These are phyloP conservation scores for Massarina eburnea DNA, from an alignment of 2,329 filamentous ascomycete species.

Conservation along the genomic window DNA sequence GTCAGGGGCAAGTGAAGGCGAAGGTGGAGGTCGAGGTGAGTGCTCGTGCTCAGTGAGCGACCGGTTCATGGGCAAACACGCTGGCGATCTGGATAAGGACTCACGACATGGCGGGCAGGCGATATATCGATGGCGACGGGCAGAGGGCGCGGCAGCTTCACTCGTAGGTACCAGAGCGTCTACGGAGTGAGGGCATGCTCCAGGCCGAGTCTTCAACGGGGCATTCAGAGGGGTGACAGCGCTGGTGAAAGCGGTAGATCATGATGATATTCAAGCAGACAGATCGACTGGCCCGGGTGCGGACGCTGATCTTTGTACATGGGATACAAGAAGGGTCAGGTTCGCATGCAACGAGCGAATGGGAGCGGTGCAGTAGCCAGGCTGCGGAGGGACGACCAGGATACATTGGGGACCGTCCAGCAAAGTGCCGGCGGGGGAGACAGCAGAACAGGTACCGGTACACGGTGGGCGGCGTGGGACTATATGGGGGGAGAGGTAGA, in stretches of 20 bases:
- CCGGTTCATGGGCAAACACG: constrained; percentile 11
- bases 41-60: constrained; percentile 5
- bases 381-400: constrained; percentile 35
- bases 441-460: constrained; percentile 31
- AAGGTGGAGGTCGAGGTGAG: constrained; percentile 10
- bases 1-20: constrained; percentile 6
- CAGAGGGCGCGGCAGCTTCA: constrained; percentile 32
- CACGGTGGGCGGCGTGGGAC: constrained; percentile 12
- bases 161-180: constrained; percentile 26
- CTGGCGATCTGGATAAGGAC: constrained; percentile 25
- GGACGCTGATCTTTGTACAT: constrained; percentile 44
- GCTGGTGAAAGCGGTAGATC: constrained; percentile 38
- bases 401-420: constrained; percentile 32
- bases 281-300: constrained; percentile 33
- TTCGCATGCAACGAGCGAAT: constrained; percentile 40
- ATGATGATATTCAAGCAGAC: constrained; percentile 43
- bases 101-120: constrained; percentile 42
- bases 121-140: constrained; percentile 20
- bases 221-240: constrained; percentile 33
- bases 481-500: constrained; percentile 20
- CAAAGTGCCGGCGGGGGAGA: constrained; percentile 33
- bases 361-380: constrained; percentile 23
- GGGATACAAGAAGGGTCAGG: constrained; percentile 42
- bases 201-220: constrained; percentile 29
- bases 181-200: constrained; percentile 39